These are phyloP conservation scores for Barbatosphaeria neglecta DNA, from an alignment of 495 filamentous ascomycete species.

Conservation along the genomic window DNA sequence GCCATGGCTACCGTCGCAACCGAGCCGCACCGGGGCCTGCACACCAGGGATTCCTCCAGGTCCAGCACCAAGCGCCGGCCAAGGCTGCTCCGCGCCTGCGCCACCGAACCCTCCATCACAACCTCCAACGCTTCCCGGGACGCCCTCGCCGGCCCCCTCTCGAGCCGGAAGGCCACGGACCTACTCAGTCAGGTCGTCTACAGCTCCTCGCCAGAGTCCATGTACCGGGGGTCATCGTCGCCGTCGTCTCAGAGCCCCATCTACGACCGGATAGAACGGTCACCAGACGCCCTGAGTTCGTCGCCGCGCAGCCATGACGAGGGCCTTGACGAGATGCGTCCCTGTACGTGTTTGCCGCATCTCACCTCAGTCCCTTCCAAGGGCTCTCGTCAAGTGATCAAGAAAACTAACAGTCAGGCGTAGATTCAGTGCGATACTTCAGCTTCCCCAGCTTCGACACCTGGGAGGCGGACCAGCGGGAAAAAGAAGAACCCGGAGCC, in stretches of 20 bases:
- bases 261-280: constrained; percentile 16
- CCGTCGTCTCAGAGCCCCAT: constrained; percentile 23
- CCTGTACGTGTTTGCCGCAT: constrained; percentile 13
- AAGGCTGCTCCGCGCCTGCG: constrained; percentile 36
- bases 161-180: constrained; percentile 36
- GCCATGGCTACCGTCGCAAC: constrained; percentile 16
- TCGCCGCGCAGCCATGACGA: constrained; percentile 18
- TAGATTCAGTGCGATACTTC: constrained; percentile 36
- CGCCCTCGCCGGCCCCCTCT: constrained; percentile 31
- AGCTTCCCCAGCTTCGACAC: constrained; percentile 48
- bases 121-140: constrained; percentile 39
- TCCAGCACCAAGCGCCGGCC: constrained; percentile 28
- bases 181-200: constrained; percentile 39
- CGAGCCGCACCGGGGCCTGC: constrained; percentile 14
- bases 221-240: constrained; percentile 20
- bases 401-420: constrained; percentile 5
- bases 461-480: constrained; percentile 28
- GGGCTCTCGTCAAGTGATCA: background rate
- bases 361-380: background rate
- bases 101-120: constrained; percentile 44
- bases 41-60: constrained; percentile 24
- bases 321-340: constrained; percentile 14
- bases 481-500: constrained; percentile 17
- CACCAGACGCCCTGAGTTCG: constrained; percentile 10
- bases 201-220: constrained; percentile 21